These are phyloP conservation scores for Aphanoascus verrucosus DNA, from an alignment of 2,329 filamentous ascomycete species.

Conservation along the genomic window DNA sequence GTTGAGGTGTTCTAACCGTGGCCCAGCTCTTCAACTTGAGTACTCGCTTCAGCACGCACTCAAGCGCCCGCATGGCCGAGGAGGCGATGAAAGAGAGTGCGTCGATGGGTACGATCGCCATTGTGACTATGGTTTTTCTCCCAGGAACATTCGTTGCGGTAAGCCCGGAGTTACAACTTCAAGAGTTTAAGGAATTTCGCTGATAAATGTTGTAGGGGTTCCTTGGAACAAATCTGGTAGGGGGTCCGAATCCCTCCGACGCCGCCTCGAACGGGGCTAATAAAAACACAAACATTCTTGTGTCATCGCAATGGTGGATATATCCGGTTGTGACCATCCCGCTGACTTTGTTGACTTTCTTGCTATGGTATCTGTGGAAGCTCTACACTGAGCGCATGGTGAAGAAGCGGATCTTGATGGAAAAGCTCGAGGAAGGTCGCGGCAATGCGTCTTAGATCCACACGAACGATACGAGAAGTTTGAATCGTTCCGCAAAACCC, in stretches of 20 bases:
- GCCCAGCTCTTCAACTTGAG: slow-evolving; percentile 11
- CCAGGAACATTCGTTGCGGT: slow-evolving; percentile 34
- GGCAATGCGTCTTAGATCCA: no score
- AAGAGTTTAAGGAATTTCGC: not conserved
- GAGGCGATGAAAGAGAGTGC: slow-evolving; percentile 25
- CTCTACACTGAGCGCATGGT: slow-evolving; percentile 12
- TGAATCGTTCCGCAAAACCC: no score
- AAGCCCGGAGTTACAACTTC: not conserved
- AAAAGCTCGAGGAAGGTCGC: no score
- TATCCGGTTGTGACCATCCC: slow-evolving; percentile 15
- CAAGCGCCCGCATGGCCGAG: slow-evolving; percentile 12
- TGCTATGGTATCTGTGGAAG: slow-evolving; percentile 12
- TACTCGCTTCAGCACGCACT: slow-evolving; percentile 10
- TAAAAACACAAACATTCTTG: not conserved
- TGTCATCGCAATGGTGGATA: slow-evolving; percentile 15
- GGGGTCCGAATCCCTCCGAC: not conserved
- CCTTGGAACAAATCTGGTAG: slow-evolving; percentile 10
- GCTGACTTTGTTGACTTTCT: slow-evolving; percentile 13
- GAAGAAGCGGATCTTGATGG: slow-evolving; percentile 4
- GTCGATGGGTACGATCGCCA: slow-evolving; percentile 32
- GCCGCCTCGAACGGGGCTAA: not conserved
- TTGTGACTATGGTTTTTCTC: slow-evolving; percentile 34
- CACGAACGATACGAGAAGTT: no score
- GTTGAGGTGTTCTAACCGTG: not conserved
- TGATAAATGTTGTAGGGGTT: slow-evolving; percentile 6